Conservation (phyloP, 2,329 filamentous ascomycete species). For the Colletotrichum sp. region DNA sequence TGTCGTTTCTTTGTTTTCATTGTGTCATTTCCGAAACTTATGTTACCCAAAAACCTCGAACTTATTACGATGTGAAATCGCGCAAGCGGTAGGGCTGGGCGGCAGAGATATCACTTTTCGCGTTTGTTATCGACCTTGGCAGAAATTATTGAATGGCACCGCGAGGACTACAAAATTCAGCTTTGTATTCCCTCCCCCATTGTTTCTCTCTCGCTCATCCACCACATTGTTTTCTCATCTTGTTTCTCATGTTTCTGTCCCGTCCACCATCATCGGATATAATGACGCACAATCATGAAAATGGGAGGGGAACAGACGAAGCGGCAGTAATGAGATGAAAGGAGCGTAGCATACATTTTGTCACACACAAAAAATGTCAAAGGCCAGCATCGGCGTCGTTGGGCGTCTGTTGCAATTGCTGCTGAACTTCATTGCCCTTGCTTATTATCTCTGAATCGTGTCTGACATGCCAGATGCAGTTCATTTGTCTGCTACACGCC, state of each 20-base stretch:
- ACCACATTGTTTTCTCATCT: background rate
- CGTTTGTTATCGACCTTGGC: background rate
- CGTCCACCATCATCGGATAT: background rate
- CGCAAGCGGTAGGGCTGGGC: conserved; percentile 14
- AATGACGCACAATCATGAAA: background rate
- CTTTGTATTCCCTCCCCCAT: no score
- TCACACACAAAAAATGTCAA: background rate
- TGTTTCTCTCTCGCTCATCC: background rate
- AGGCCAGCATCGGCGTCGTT: background rate
- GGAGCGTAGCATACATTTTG: background rate
- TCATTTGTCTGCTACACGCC: no score
- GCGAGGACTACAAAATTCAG: background rate
- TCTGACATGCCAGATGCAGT: no score
- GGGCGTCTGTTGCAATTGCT: background rate
- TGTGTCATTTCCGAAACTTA: background rate
- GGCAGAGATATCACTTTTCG: conserved; percentile 8
- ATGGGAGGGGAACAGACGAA: background rate
- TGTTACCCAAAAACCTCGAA: conserved; percentile 10
- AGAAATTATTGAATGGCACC: background rate
- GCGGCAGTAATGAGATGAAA: background rate
- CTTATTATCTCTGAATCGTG: no score
- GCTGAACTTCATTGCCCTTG: no score
- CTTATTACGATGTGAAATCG: conserved; percentile 5
- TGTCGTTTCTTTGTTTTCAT: background rate
- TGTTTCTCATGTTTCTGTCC: background rate